Base-by-base conservation (phyloP, 176 grass and related monocot genomes). In the Oryza longistaminata region DNA sequence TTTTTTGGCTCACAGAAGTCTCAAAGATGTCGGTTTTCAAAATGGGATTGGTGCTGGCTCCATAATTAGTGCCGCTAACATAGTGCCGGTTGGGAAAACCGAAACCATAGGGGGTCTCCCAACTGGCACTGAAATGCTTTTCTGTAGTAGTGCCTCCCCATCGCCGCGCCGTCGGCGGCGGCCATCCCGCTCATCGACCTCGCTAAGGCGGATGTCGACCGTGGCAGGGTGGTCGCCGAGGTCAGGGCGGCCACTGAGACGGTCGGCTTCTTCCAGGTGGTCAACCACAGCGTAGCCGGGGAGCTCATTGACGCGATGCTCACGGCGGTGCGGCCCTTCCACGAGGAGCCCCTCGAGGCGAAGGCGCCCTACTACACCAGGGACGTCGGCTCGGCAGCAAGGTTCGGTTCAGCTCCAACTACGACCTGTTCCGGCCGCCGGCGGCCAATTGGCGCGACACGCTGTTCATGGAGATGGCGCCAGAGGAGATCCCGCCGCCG, bases 401-500 rank as follows among this genome's bases (percentile, higher is more conserved):
- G 58, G 21, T 78, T 3, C 2, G 58, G 35, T 64, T 78, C 75
- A 78, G 64, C 35, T 78, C 75, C 75, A 95, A 92, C 37, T 84
- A 86, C 62, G 85, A 90, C 55, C 76, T 95, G 50, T 90, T 84
- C 85, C 7, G 16, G 3, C 15, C 82, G 42, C 62, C 78, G 8
- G 87, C 90, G 11, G 89, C 87, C 10, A 90, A 81, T 69, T 92
- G 90, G 93, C 76, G 93, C 22, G 90, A 95, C 67, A 86, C 79
- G 9, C 3, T 92, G 60, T 87, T 74, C 70, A 27, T 79, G 43
- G 35, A 40, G n/a, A 81, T 92, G 87, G 60, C 68, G n/a, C 76
- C 80, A 9, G 80, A 85, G 40, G 86, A 87, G 17, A 50, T 82
- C 33, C 89, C 87, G 9, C 8, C 22, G 19, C 34, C 79, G 12